Percentiles rank a stretch among this genome's conserved stretches.
Evolutionary conservation across 345 rosid genomes (phyloP).

Genomic region (Eucalyptus erythrocorys): DNA sequence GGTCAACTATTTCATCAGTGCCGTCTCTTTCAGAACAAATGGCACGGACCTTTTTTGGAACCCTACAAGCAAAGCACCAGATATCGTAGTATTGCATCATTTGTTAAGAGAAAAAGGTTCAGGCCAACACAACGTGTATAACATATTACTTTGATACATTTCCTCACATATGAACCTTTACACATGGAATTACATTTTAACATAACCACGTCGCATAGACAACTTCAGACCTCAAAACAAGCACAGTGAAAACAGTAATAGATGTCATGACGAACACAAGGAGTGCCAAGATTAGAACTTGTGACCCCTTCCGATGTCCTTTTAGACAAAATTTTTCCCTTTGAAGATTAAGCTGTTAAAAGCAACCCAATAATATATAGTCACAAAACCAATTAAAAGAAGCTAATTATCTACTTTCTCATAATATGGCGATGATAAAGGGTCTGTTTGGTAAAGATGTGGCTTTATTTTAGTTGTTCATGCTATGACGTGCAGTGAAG

Average conservation of each 20-base stretch:
- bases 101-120: neutral
- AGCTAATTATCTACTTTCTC: neutral
- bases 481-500: neutral
- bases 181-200: neutral
- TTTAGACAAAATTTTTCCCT: neutral
- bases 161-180: neutral
- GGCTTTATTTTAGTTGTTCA: neutral
- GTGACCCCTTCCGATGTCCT: neutral
- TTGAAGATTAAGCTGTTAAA: neutral
- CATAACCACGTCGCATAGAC: neutral
- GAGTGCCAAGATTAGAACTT: neutral
- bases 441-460: neutral
- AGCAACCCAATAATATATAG: neutral
- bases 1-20: neutral
- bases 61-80: neutral
- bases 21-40: neutral
- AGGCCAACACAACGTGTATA: neutral
- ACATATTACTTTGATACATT: neutral
- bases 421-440: neutral
- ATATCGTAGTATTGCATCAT: neutral
- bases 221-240: neutral
- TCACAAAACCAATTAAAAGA: neutral
- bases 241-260: neutral
- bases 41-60: neutral
- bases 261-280: neutral